These are phyloP conservation scores for Fagus sylvatica DNA, from an alignment of 306 rosid genomes.

Conservation along the genomic window DNA sequence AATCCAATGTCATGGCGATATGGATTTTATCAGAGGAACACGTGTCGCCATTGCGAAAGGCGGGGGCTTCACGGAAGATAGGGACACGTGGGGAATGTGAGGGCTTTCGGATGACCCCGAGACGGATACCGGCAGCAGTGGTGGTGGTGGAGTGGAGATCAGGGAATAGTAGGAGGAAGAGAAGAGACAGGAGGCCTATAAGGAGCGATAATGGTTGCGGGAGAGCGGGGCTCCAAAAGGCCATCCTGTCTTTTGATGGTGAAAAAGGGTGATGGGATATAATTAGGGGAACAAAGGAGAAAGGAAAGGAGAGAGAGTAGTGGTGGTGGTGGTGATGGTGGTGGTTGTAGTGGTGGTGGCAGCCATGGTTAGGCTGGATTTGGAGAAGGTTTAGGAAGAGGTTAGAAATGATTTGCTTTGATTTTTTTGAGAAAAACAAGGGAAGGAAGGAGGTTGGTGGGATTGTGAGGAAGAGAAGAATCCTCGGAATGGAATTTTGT, in stretches of 20 bases:
- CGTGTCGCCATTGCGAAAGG: conserved; percentile 54
- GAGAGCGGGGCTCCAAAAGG: conserved; percentile 31
- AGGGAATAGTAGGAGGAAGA: conserved; percentile 22
- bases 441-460: conserved; percentile 34
- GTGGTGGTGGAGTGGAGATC: conserved; percentile 5
- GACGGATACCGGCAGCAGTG: conserved; percentile 33
- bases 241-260: conserved; percentile 68
- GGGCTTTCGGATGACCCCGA: conserved; percentile 52
- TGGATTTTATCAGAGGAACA: conserved; percentile 60
- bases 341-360: conserved; percentile 41
- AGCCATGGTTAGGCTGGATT: conserved; percentile 43
- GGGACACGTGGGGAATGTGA: conserved; percentile 26
- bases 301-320: too few species aligned
- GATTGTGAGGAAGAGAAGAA: conserved; percentile 67
- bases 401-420: conserved; percentile 29
- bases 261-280: conserved; percentile 10
- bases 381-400: conserved; percentile 40
- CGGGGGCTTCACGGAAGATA: conserved; percentile 72
- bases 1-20: conserved; percentile 79
- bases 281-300: conserved; percentile 28
- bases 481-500: conserved; percentile 47
- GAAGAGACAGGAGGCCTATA: conserved; percentile 60
- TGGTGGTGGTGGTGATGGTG: conserved; percentile 22
- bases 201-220: conserved; percentile 10
- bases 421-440: background rate